Percentiles rank a stretch among this genome's conserved stretches.
These are phyloP conservation scores for Alternaria ethzedia DNA, from an alignment of 2,329 filamentous ascomycete species.

Conservation along the genomic window DNA sequence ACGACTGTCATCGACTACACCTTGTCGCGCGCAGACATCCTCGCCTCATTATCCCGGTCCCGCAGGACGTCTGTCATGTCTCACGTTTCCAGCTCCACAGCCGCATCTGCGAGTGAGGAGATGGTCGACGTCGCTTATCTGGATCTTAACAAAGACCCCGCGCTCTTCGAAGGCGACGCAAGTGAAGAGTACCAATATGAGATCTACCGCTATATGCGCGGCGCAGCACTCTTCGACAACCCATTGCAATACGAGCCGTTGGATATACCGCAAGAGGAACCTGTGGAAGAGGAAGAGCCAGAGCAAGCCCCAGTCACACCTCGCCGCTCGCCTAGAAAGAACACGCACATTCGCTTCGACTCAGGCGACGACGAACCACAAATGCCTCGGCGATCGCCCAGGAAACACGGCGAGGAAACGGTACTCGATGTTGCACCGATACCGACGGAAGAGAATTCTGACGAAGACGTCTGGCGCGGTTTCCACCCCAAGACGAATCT, in stretches of 20 bases:
- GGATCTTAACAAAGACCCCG: conserved; percentile 53
- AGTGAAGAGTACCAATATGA: conserved; percentile 61
- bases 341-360: conserved; percentile 38
- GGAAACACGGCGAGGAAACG: not conserved
- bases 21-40: conserved; percentile 65
- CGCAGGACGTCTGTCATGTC: conserved; percentile 16
- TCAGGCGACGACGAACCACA: conserved; percentile 1
- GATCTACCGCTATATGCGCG: conserved; percentile 61
- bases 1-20: conserved; percentile 74
- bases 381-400: conserved; percentile 7
- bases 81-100: conserved; percentile 9
- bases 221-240: conserved; percentile 52
- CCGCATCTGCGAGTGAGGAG: not conserved
- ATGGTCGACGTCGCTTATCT: conserved; percentile 50
- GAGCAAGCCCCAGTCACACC: conserved; percentile 14
- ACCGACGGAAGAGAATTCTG: not conserved
- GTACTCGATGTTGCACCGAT: not conserved
- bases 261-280: not conserved
- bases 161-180: conserved; percentile 56
- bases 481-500: conserved; percentile 68
- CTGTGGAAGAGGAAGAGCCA: not conserved
- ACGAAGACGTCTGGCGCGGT: conserved; percentile 53
- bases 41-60: conserved; percentile 11
- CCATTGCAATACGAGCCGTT: conserved; percentile 41
- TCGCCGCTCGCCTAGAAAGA: conserved; percentile 32